A percentile compares a stretch with the other conserved stretches of the same genome.
These are phyloP conservation scores for Verticillium zaregamsianum DNA, from an alignment of 2,329 filamentous ascomycete species.

Conservation along the genomic window DNA sequence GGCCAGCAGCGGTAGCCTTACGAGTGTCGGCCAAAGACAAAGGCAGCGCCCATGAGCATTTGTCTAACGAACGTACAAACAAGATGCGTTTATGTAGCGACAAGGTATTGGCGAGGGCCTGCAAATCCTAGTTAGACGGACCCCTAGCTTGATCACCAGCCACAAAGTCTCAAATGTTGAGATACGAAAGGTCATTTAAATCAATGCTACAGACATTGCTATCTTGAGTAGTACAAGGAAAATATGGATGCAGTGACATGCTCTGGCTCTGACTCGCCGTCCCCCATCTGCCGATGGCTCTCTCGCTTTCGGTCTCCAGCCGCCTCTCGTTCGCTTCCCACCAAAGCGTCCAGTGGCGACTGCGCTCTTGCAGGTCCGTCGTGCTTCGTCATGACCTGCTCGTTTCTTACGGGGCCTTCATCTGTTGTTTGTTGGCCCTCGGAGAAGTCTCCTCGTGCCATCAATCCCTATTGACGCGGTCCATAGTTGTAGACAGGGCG, in stretches of 20 bases:
- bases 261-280: not conserved
- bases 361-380: not conserved
- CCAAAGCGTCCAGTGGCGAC: not conserved
- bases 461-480: not conserved
- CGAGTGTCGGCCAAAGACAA: not conserved
- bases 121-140: no score
- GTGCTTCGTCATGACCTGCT: not conserved
- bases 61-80: not conserved
- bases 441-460: not conserved
- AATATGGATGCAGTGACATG: not conserved
- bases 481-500: not conserved
- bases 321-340: not conserved
- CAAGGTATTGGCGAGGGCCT: not conserved
- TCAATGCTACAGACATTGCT: not conserved
- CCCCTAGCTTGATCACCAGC: no score
- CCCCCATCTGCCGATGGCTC: not conserved
- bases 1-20: not conserved
- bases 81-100: not conserved
- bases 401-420: not conserved
- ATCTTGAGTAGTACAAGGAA: not conserved
- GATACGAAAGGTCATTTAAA: not conserved
- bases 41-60: not conserved
- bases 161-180: not conserved
- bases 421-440: not conserved
- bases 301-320: not conserved